Conservation (phyloP, 2,329 filamentous ascomycete genomes). For the Sclerotiophoma versabilis region DNA sequence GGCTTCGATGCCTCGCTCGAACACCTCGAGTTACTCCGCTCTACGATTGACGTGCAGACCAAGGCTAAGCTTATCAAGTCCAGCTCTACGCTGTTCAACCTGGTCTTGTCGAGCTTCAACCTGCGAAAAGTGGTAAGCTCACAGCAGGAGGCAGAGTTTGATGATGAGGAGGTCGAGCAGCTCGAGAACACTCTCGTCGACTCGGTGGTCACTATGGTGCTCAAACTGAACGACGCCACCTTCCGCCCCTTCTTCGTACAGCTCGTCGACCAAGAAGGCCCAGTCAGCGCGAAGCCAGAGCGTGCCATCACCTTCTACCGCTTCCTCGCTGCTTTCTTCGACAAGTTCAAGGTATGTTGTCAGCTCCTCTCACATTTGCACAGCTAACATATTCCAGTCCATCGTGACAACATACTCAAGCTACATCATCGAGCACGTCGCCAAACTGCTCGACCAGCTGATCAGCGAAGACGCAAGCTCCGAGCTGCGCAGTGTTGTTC, state of each 20-base stretch:
- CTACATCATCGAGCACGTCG: conserved; percentile 80
- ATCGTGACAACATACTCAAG: conserved; percentile 92
- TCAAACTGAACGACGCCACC: conserved; percentile 92
- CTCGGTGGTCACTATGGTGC: conserved; percentile 84
- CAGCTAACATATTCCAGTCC: conserved; percentile 57
- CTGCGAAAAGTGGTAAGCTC: conserved; percentile 58
- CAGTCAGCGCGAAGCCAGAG: conserved; percentile 20
- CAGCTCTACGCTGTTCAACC: conserved; percentile 69
- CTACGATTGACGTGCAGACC: conserved; percentile 76
- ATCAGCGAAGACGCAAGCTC: conserved; percentile 54
- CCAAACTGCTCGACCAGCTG: conserved; percentile 64
- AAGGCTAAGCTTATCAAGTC: conserved; percentile 83
- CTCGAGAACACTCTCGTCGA: conserved; percentile 73
- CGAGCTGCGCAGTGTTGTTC: conserved; percentile 71
- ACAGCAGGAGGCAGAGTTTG: conserved; percentile 52
- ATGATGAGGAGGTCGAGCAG: conserved; percentile 60
- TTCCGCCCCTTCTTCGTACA: conserved; percentile 91
- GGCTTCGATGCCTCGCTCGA: conserved; percentile 68
- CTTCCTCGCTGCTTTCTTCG: conserved; percentile 82
- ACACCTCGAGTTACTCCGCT: conserved; percentile 71
- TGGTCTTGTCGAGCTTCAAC: conserved; percentile 67
- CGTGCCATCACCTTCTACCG: conserved; percentile 80
- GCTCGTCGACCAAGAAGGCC: conserved; percentile 76
- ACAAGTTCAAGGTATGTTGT: conserved; percentile 72
- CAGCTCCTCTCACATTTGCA: not conserved